Evolutionary conservation across 345 rosid species (phyloP).

Genomic region (Euphorbia peplus): DNA sequence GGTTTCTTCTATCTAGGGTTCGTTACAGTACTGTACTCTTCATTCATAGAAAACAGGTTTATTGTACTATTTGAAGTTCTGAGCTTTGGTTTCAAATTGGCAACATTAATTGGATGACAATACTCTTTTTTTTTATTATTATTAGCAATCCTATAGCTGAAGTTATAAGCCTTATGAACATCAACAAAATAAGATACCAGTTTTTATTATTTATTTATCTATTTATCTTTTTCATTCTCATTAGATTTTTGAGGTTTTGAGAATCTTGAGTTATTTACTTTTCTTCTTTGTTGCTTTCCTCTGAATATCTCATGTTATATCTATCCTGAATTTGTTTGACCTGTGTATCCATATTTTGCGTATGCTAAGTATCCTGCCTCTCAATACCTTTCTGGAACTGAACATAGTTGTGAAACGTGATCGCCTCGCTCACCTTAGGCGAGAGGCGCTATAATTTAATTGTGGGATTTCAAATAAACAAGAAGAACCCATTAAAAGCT

Average conservation of each 20-base stretch:
- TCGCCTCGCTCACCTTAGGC: no score
- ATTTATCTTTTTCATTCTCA: neutral
- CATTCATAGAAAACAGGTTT: neutral
- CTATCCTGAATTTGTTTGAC: neutral
- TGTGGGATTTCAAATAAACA: no score
- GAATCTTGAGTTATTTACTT: neutral
- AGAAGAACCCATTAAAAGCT: no score
- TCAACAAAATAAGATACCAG: neutral
- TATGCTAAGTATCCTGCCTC: neutral
- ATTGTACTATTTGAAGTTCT: neutral
- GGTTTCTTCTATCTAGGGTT: neutral
- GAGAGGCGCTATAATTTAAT: no score
- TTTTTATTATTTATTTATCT: neutral
- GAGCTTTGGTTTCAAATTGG: neutral
- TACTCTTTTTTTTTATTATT: neutral
- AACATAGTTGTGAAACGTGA: no score
- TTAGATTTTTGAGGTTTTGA: neutral
- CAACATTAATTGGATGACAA: neutral
- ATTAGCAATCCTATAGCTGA: neutral
- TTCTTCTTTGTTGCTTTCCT: neutral
- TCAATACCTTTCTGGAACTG: neutral
- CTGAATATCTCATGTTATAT: neutral
- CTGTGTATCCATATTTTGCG: neutral
- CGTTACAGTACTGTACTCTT: neutral
- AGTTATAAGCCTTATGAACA: neutral